Evolutionary conservation across 2,329 filamentous ascomycete genomes (phyloP).

Genomic region (Neofusicoccum parvum): DNA sequence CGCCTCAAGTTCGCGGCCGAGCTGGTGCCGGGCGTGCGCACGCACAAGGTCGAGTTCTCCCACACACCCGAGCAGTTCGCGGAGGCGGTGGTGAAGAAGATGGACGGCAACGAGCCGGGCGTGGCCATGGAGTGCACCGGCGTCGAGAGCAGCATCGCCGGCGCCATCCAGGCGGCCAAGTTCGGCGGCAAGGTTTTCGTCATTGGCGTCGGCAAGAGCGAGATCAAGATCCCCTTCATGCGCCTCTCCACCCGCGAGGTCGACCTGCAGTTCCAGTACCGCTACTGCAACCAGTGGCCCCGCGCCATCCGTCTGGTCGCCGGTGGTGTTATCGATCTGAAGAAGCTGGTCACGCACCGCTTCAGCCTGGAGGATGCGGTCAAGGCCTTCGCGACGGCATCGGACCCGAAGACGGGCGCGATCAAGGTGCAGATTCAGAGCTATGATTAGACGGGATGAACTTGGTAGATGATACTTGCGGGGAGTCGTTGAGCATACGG

Average conservation of each 20-base stretch:
- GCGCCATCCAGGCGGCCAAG: slow-evolving; percentile 86
- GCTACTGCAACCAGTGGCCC: slow-evolving; percentile 96
- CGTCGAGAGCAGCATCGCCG: slow-evolving; percentile 82
- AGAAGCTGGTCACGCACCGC: slow-evolving; percentile 83
- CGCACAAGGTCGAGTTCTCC: slow-evolving; percentile 72
- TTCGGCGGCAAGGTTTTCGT: slow-evolving; percentile 98
- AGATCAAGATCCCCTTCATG: slow-evolving; percentile 97
- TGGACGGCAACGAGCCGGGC: slow-evolving; percentile 78
- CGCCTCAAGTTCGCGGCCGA: slow-evolving; percentile 82
- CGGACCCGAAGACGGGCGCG: slow-evolving; percentile 86
- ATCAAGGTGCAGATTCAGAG: slow-evolving; percentile 96
- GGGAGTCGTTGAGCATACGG: too few relatives aligned
- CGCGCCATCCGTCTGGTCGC: slow-evolving; percentile 85
- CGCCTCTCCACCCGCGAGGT: slow-evolving; percentile 85
- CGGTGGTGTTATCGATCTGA: slow-evolving; percentile 80
- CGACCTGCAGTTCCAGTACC: slow-evolving; percentile 94
- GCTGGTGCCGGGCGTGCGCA: slow-evolving; percentile 76
- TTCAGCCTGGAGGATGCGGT: slow-evolving; percentile 84
- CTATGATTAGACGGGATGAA: not conserved
- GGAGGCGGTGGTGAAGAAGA: slow-evolving; percentile 66
- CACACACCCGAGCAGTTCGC: slow-evolving; percentile 71
- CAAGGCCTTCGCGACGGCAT: slow-evolving; percentile 85
- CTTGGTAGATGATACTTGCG: not conserved
- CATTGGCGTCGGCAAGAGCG: slow-evolving; percentile 91
- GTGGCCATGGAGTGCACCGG: slow-evolving; percentile 92